phyloP scores from a whole-genome alignment of 495 filamentous ascomycete species.

The Neurospora sp. region DNA sequence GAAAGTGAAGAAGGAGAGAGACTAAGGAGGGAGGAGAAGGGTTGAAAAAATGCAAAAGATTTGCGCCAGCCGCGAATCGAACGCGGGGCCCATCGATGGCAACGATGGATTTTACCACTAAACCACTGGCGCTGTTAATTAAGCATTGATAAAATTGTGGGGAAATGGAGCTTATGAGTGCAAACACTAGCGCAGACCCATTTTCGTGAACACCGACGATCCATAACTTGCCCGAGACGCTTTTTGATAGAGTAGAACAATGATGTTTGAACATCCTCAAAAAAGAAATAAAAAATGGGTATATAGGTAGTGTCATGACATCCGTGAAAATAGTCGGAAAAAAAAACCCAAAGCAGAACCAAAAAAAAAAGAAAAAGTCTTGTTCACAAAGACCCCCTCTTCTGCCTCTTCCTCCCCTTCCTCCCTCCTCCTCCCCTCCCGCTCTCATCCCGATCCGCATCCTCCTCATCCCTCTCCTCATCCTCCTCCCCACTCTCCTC shows the following conservation, averaged over 20 bases:
- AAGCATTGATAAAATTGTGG: neutral
- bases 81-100: slow-evolving; percentile 44
- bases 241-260: neutral
- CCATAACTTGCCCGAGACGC: too few species aligned
- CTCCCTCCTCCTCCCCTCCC: neutral
- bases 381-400: neutral
- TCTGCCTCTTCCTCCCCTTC: slow-evolving; percentile 8
- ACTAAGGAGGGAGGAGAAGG: neutral
- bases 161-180: neutral
- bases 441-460: slow-evolving; percentile 18
- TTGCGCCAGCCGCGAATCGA: slow-evolving; percentile 41
- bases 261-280: neutral
- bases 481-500: slow-evolving; percentile 32
- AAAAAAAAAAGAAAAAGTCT: neutral
- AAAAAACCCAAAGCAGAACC: neutral
- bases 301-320: neutral
- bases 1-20: neutral
- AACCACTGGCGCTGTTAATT: slow-evolving; percentile 24
- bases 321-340: neutral
- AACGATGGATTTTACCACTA: slow-evolving; percentile 47
- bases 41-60: slow-evolving; percentile 4
- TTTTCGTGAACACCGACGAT: too few species aligned
- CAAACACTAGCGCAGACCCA: too few species aligned
- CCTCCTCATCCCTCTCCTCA: slow-evolving; percentile 24
- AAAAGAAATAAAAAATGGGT: neutral